Conservation (phyloP, 192 early-diverging fungal species). For the Coemansia sp. region DNA sequence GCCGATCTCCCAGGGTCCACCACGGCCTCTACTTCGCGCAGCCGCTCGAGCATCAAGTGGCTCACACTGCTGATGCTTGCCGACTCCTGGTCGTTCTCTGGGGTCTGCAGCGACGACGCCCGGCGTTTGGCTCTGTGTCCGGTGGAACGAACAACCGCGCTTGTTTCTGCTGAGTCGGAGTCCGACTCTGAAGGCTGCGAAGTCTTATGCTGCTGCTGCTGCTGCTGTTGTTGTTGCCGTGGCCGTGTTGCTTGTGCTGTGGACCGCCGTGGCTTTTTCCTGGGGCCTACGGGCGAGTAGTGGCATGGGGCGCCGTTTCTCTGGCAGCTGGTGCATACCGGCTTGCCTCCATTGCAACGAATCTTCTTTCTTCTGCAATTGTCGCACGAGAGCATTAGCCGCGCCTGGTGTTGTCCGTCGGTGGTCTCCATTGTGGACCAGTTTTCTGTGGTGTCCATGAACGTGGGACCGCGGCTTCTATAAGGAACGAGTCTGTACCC, state of each 20-base stretch:
- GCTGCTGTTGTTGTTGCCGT: neutral
- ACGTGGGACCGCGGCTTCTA: too few species aligned
- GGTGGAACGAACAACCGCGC: neutral
- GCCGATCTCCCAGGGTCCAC: neutral
- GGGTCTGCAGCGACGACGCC: constrained; percentile 17
- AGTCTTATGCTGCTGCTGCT: neutral
- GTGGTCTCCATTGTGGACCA: neutral
- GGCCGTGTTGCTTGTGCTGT: neutral
- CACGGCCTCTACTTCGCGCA: constrained; percentile 14
- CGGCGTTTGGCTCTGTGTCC: constrained; percentile 28
- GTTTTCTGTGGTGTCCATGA: neutral
- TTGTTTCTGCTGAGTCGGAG: neutral
- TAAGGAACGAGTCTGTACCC: too few species aligned
- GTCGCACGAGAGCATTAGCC: constrained; percentile 49
- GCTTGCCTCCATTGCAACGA: constrained; percentile 46
- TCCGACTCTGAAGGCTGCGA: neutral
- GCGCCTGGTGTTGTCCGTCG: neutral
- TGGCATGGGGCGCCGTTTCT: constrained; percentile 19
- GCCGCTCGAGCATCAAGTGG: constrained; percentile 33
- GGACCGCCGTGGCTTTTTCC: constrained; percentile 43
- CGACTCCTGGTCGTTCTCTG: constrained; percentile 9
- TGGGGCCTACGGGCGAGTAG: constrained; percentile 50
- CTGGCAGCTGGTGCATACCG: constrained; percentile 31
- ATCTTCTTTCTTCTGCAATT: constrained; percentile 41
- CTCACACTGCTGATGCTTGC: constrained; percentile 30